Percentiles rank a stretch among this genome's conserved stretches.
phyloP scores from a whole-genome alignment of 768 basidiomycete genomes.

The Pleurotus sapidus region DNA sequence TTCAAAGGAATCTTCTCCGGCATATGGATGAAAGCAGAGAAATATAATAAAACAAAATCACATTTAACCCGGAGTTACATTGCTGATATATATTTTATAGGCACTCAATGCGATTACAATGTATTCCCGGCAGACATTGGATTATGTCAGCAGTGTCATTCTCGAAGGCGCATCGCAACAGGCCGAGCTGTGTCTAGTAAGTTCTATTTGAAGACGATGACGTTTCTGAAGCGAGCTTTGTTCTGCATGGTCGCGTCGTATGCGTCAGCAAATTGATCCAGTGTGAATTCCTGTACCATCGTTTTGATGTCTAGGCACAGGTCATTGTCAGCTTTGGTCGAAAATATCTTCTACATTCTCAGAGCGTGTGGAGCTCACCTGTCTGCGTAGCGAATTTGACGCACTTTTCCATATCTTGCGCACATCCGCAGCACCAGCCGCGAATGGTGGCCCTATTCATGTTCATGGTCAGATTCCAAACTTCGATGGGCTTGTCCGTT shows the following conservation, averaged over 20 bases:
- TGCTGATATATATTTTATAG: too few relatives aligned
- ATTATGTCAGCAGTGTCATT: too few relatives aligned
- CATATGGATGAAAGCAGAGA: too few relatives aligned
- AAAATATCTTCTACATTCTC: too few relatives aligned
- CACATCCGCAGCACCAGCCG: conserved; percentile 8
- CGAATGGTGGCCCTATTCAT: conserved; percentile 7
- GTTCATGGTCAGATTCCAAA: conserved; percentile 5
- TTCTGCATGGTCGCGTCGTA: conserved; percentile 6
- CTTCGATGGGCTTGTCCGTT: conserved; percentile 4
- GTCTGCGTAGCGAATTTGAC: conserved; percentile 5
- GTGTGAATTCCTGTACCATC: conserved; percentile 6
- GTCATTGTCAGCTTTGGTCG: background rate
- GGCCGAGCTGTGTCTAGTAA: too few relatives aligned
- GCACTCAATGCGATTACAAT: too few relatives aligned
- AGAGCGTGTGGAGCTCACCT: background rate
- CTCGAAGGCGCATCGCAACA: too few relatives aligned
- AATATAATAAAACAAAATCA: too few relatives aligned
- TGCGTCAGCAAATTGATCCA: conserved; percentile 5
- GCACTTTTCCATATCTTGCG: conserved; percentile 10
- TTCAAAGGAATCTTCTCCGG: too few relatives aligned
- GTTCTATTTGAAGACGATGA: conserved; percentile 4
- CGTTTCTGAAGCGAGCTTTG: conserved; percentile 8
- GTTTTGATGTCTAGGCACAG: conserved; percentile 1
- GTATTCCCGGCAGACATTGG: too few relatives aligned
- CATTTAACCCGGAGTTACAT: too few relatives aligned